phyloP scores from a whole-genome alignment of 441 rosid genomes.

The Omphalea diandra region DNA sequence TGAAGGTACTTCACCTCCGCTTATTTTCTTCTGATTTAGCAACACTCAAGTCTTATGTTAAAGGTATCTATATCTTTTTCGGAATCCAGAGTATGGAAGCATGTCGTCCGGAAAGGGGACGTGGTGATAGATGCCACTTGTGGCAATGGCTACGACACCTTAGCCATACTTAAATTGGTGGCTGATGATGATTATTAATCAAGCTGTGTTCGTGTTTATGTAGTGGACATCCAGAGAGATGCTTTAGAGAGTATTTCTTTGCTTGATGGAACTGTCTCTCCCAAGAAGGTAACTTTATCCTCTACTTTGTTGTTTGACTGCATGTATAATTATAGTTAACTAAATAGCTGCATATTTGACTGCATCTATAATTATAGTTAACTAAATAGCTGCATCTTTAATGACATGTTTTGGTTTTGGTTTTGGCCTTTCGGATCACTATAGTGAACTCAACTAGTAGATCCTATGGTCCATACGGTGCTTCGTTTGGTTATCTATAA shows the following conservation, averaged over 20 bases:
- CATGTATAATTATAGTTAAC: background rate
- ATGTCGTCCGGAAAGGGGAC: conserved; percentile 68
- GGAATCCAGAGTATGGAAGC: conserved; percentile 68
- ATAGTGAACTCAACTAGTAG: background rate
- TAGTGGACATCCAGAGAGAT: conserved; percentile 71
- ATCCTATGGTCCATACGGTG: background rate
- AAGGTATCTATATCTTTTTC: background rate
- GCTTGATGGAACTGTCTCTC: conserved; percentile 44
- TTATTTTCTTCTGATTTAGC: background rate
- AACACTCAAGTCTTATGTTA: background rate
- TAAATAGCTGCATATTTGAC: background rate
- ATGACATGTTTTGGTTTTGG: too few relatives aligned
- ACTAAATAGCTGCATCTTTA: too few relatives aligned
- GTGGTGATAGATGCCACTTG: conserved; percentile 81
- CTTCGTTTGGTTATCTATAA: background rate
- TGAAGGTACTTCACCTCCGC: conserved; percentile 46
- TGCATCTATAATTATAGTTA: background rate
- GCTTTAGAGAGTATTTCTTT: conserved; percentile 58
- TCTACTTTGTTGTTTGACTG: background rate
- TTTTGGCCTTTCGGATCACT: background rate
- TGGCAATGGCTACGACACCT: conserved; percentile 85
- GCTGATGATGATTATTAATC: conserved; percentile 58
- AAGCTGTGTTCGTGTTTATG: conserved; percentile 60
- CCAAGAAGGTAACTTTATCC: conserved; percentile 51
- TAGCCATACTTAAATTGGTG: conserved; percentile 70